phyloP scores from a whole-genome alignment of 495 filamentous ascomycete species.

The Penicillium bovifimosum region DNA sequence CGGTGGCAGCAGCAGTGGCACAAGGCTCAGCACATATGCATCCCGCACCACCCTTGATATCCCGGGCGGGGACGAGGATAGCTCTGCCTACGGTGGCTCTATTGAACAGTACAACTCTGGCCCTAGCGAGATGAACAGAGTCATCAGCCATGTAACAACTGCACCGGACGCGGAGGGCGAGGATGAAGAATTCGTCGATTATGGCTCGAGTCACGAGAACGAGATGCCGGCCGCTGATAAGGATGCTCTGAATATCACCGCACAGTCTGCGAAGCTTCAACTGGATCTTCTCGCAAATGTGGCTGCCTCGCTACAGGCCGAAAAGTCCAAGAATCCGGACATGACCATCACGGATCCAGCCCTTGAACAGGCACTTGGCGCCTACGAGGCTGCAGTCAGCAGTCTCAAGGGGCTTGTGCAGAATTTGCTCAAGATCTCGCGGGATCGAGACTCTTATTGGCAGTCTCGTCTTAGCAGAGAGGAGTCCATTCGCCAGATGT shows the following conservation, averaged over 20 bases:
- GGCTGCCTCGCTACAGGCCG: slow-evolving; percentile 69
- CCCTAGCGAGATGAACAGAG: slow-evolving; percentile 45
- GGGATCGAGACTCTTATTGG: slow-evolving; percentile 94
- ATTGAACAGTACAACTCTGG: slow-evolving; percentile 52
- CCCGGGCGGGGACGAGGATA: slow-evolving; percentile 49
- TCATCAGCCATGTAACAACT: slow-evolving; percentile 42
- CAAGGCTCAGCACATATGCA: slow-evolving; percentile 37
- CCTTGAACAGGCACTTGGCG: slow-evolving; percentile 70
- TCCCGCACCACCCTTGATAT: slow-evolving; percentile 50
- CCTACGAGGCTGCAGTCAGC: slow-evolving; percentile 83
- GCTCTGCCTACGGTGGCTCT: slow-evolving; percentile 44
- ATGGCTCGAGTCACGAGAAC: slow-evolving; percentile 70
- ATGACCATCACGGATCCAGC: slow-evolving; percentile 68
- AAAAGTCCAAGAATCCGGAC: slow-evolving; percentile 62
- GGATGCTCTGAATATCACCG: slow-evolving; percentile 92
- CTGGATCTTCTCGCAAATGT: slow-evolving; percentile 83
- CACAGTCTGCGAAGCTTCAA: slow-evolving; percentile 89
- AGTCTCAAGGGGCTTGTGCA: slow-evolving; percentile 82
- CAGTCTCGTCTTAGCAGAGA: slow-evolving; percentile 90
- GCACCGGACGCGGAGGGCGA: slow-evolving; percentile 55
- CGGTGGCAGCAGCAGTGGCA: slow-evolving; percentile 32
- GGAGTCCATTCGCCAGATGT: slow-evolving; percentile 80
- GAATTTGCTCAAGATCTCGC: slow-evolving; percentile 83
- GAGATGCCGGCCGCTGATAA: slow-evolving; percentile 67
- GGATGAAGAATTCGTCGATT: slow-evolving; percentile 81